Base-by-base conservation (phyloP, 1,284 basidiomycete genomes). In the Macrocystidia cucumis region DNA sequence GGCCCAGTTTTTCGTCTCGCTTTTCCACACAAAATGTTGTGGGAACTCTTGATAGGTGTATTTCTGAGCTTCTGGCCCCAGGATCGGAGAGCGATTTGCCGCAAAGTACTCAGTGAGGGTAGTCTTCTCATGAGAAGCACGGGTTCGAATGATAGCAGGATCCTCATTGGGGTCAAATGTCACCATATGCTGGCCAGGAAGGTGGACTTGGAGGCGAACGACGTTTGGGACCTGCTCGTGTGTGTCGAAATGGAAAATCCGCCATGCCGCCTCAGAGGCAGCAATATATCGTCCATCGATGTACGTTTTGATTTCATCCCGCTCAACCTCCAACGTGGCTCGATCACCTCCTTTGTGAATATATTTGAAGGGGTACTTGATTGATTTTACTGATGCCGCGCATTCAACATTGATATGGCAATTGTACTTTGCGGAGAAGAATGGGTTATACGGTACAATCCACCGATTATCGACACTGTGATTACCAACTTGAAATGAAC, bases 331-430 rank as follows among this genome's bases (percentile, higher is more conserved):
- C 3, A 67, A 28, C 3, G 58, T 52, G 0, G 52, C 53, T 1
- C 52, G 46, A 44, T 72, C 67, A 14, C 44, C 35, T 0, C 71
- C 69, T 42, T 73, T 73, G 39, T 64, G 55, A 24, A 69, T 54
- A 41, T 72, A 72, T 40, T 72, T 72, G 50, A 59, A 57, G 4
- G 60, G 38, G 40, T 72, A 72, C 41, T 71, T 68, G 41, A 65
- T 35, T 0, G 59, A 50, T 0, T 36, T 39, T 12, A 68, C 39
- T 0, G 49, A 51, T 3, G 50, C 40, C 1, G 48, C 51, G 31
- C 59, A 55, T 31, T 65, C 57, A 1, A 67, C 44, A 40, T 76
- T 74, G 41, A 74, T 67, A 9, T 39, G 25, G 20, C 32, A 34
- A 11, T 39, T 3, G 35, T 55, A 68, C 12, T 47, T 45, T 0